phyloP scores from a whole-genome alignment of 2,329 filamentous ascomycete species.

The Nothomitra cinnamomea region DNA sequence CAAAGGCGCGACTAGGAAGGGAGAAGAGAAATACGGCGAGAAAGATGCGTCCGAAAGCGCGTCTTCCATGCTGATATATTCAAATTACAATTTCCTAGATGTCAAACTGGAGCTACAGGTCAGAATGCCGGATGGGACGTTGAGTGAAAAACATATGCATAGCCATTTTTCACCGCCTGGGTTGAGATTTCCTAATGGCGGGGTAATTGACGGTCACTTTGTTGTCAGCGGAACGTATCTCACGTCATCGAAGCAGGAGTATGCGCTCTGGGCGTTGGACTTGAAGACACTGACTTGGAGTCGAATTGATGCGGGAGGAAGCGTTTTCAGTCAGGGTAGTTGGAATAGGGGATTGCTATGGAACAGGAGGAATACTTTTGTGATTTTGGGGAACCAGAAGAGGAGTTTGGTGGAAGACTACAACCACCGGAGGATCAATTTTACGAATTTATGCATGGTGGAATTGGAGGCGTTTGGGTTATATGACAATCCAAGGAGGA shows the following conservation, averaged over 20 bases:
- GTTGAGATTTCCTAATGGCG: constrained; percentile 86
- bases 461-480: constrained; percentile 94
- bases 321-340: constrained; percentile 88
- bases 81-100: constrained; percentile 96
- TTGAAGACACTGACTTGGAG: constrained; percentile 80
- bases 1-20: constrained; percentile 19
- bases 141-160: constrained; percentile 80
- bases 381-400: constrained; percentile 86
- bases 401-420: constrained; percentile 93
- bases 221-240: constrained; percentile 95
- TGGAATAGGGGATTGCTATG: constrained; percentile 94
- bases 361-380: constrained; percentile 86
- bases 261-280: constrained; percentile 90
- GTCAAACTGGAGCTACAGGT: constrained; percentile 93
- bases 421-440: constrained; percentile 94
- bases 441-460: constrained; percentile 90
- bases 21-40: not conserved
- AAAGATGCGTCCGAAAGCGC: constrained; percentile 19
- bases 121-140: constrained; percentile 61
- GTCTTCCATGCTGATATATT: constrained; percentile 82
- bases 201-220: constrained; percentile 88
- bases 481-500: constrained; percentile 83
- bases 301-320: constrained; percentile 85
- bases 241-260: constrained; percentile 95
- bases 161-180: constrained; percentile 78